Evolutionary conservation across 164 flowering plant genomes (phyloP).

Genomic region (Vitis vinifera): ASM3070453v1 NC_081820.1:966001-966500

Average conservation of each 20-base stretch:
- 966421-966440: slow-evolving; percentile 3
- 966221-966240: background rate
- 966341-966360: too few relatives aligned
- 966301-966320: background rate
- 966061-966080: slow-evolving; percentile 17
- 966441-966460: slow-evolving; percentile 1
- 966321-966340: background rate
- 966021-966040: slow-evolving; percentile 63
- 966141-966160: slow-evolving; percentile 51
- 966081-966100: slow-evolving; percentile 57
- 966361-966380: background rate
- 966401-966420: slow-evolving; percentile 6
- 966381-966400: slow-evolving; percentile 3
- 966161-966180: slow-evolving; percentile 58
- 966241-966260: too few relatives aligned
- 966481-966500: background rate
- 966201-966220: slow-evolving; percentile 39
- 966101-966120: slow-evolving; percentile 40
- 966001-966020: slow-evolving; percentile 80
- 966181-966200: slow-evolving; percentile 65
- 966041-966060: slow-evolving; percentile 37
- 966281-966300: background rate
- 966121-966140: slow-evolving; percentile 35
- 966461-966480: slow-evolving; percentile 10
- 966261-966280: too few relatives aligned